These are phyloP conservation scores for Candolleomyces efflorescens DNA, from an alignment of 768 basidiomycete genomes.

Conservation along the genomic window DNA sequence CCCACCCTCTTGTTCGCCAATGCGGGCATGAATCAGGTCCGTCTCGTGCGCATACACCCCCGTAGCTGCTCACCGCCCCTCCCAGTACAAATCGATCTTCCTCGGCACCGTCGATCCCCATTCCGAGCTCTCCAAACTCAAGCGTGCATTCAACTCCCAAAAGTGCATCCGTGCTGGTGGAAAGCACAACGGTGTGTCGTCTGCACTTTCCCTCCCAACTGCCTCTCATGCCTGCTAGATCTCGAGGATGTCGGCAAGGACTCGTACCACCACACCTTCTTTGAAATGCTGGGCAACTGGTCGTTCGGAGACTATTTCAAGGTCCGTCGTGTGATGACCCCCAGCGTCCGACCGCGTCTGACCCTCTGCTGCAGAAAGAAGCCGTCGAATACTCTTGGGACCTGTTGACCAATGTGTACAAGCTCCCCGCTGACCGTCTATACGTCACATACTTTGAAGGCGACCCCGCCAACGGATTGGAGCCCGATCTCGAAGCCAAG, in stretches of 20 bases:
- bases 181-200: constrained; percentile 84
- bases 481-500: constrained; percentile 85
- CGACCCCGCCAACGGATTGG: constrained; percentile 77
- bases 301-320: constrained; percentile 99
- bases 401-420: constrained; percentile 84
- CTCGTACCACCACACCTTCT: constrained; percentile 97
- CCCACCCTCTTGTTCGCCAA: constrained; percentile 97
- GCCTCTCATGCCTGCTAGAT: constrained; percentile 44
- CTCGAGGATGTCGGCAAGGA: constrained; percentile 99
- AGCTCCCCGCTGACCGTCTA: constrained; percentile 82
- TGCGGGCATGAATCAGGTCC: constrained; percentile 94
- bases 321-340: constrained; percentile 35
- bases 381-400: constrained; percentile 94
- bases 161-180: constrained; percentile 99
- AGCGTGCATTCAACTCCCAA: constrained; percentile 93
- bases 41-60: constrained; percentile 9
- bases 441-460: constrained; percentile 99
- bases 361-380: constrained; percentile 65
- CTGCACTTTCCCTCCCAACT: neutral
- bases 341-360: constrained; percentile 5
- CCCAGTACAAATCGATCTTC: constrained; percentile 93
- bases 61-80: constrained; percentile 6
- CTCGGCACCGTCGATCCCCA: constrained; percentile 97
- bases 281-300: constrained; percentile 99
- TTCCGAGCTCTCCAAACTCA: constrained; percentile 86